These are phyloP conservation scores for Penicillium vulpinum DNA, from an alignment of 2,329 filamentous ascomycete species.

Conservation along the genomic window DNA sequence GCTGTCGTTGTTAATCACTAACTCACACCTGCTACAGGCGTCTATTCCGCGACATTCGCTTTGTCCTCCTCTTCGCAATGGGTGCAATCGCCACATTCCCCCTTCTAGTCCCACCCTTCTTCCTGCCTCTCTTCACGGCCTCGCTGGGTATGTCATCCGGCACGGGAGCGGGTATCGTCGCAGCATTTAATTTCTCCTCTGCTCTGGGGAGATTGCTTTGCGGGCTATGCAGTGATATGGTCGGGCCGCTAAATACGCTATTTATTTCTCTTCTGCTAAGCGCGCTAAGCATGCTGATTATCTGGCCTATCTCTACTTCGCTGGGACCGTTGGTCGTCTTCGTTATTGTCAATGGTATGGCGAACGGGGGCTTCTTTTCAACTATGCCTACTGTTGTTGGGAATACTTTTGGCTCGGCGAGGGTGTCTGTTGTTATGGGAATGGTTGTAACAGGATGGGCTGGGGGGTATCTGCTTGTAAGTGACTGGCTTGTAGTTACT, in stretches of 20 bases:
- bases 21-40: conserved; percentile 32
- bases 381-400: conserved; percentile 64
- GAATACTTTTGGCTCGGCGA: conserved; percentile 58
- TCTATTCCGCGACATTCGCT: conserved; percentile 55
- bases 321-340: conserved; percentile 58
- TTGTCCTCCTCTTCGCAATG: conserved; percentile 55
- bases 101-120: conserved; percentile 62
- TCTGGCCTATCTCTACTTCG: conserved; percentile 61
- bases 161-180: conserved; percentile 59
- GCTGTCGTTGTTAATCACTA: background rate
- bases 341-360: conserved; percentile 59
- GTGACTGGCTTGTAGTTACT: conserved; percentile 16
- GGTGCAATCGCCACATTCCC: conserved; percentile 61
- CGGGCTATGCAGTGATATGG: conserved; percentile 55
- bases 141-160: conserved; percentile 57
- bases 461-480: conserved; percentile 61
- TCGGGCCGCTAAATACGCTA: conserved; percentile 59
- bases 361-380: conserved; percentile 65
- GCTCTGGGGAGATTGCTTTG: conserved; percentile 58
- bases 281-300: conserved; percentile 58
- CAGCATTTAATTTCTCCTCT: conserved; percentile 62
- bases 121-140: conserved; percentile 57
- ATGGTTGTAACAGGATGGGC: conserved; percentile 64
- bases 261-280: conserved; percentile 54
- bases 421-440: conserved; percentile 59